Percentiles rank a stretch among this genome's conserved stretches.
Evolutionary conservation across 129 eudicot genomes (phyloP).

Genomic region (Helianthus tuberosus): DNA sequence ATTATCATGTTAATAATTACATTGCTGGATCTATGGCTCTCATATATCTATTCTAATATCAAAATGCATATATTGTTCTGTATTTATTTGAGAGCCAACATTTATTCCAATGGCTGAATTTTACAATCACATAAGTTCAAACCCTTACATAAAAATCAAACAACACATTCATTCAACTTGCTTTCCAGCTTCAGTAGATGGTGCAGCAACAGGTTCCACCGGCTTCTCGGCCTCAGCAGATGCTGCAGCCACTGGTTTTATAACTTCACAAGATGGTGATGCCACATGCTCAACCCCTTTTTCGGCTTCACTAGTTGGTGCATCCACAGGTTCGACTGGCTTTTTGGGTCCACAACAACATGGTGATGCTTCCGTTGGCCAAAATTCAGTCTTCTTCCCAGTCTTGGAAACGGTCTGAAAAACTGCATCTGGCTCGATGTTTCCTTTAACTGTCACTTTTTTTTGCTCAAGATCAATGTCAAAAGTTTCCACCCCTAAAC

Average conservation of each 20-base stretch:
- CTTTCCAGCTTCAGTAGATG: slow-evolving; percentile 22
- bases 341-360: slow-evolving; percentile 36
- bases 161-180: slow-evolving; percentile 25
- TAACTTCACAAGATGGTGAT: slow-evolving; percentile 19
- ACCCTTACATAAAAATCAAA: slow-evolving; percentile 26
- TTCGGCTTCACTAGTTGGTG: background rate
- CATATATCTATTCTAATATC: too few relatives aligned
- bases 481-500: slow-evolving; percentile 73
- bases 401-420: slow-evolving; percentile 91
- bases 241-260: slow-evolving; percentile 17
- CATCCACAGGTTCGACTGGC: slow-evolving; percentile 27
- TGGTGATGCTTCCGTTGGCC: slow-evolving; percentile 58
- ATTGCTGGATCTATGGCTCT: too few relatives aligned
- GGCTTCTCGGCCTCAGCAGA: slow-evolving; percentile 24
- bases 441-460: slow-evolving; percentile 92
- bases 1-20: too few relatives aligned
- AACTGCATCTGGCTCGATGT: slow-evolving; percentile 82
- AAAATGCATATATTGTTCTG: background rate
- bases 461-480: slow-evolving; percentile 80
- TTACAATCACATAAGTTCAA: slow-evolving; percentile 23
- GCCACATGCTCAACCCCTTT: slow-evolving; percentile 18
- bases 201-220: slow-evolving; percentile 29
- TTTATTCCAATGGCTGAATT: slow-evolving; percentile 33
- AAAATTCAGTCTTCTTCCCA: slow-evolving; percentile 79
- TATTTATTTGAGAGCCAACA: slow-evolving; percentile 35